Evolutionary conservation across 805 yeast species (phyloP).

Genomic region (Suhomyces kilbournensis): DNA sequence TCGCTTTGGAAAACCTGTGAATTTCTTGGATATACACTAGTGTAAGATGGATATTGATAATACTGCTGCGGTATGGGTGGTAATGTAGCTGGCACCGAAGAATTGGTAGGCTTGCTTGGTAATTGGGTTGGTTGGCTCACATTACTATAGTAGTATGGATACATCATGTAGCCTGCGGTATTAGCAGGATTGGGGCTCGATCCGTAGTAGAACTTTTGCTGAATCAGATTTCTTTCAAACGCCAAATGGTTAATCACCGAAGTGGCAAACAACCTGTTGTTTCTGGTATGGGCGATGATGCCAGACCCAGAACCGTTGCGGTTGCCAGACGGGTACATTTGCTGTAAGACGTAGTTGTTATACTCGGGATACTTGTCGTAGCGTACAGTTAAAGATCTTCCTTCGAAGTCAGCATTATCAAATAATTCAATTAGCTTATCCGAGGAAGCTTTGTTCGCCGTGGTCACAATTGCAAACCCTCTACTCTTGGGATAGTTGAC

Average conservation of each 20-base stretch:
- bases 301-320: neutral
- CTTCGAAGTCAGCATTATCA: constrained; percentile 54
- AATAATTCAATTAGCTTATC: constrained; percentile 46
- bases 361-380: constrained; percentile 53
- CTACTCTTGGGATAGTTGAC: constrained; percentile 23
- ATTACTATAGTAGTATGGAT: constrained; percentile 10
- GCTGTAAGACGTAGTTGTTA: constrained; percentile 29
- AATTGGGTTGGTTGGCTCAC: neutral
- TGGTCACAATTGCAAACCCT: constrained; percentile 66
- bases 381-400: constrained; percentile 58
- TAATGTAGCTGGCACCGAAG: constrained; percentile 1
- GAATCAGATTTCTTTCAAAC: constrained; percentile 30
- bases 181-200: constrained; percentile 2
- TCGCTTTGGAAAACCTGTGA: neutral
- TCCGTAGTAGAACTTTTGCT: constrained; percentile 30
- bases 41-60: neutral
- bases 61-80: neutral
- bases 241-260: constrained; percentile 23
- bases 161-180: constrained; percentile 2
- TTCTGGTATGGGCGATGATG: neutral
- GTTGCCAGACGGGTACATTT: constrained; percentile 13
- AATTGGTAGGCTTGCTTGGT: neutral
- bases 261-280: constrained; percentile 6
- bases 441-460: constrained; percentile 46
- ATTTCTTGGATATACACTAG: neutral